Conservation (phyloP, 306 rosid species). For the Acacia crassicarpa region DNA sequence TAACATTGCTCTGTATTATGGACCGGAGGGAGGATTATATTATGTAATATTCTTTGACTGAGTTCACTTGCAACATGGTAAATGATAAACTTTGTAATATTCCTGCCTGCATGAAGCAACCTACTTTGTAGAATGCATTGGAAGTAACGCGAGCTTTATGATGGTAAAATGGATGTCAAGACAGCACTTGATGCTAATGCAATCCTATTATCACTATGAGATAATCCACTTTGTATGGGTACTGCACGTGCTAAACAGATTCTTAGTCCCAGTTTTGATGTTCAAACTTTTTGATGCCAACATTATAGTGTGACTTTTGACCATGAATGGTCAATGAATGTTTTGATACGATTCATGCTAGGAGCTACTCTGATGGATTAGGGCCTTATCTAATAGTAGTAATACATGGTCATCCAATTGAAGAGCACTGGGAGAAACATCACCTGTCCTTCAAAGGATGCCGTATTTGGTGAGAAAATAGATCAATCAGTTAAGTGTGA, state of each 20-base stretch:
- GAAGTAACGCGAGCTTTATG: no score
- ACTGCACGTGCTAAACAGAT: background rate
- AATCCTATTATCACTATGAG: background rate
- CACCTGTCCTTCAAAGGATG: background rate
- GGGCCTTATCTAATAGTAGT: background rate
- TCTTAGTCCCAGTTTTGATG: background rate
- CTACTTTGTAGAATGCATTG: no score
- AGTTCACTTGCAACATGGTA: background rate
- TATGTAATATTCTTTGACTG: background rate
- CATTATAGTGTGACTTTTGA: background rate
- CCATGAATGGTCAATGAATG: background rate
- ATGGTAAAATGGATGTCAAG: background rate
- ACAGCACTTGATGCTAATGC: background rate
- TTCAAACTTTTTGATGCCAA: background rate
- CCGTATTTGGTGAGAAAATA: background rate
- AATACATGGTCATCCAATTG: background rate
- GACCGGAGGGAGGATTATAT: no score
- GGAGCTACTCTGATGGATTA: background rate
- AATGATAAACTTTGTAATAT: background rate
- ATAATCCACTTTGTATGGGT: no score
- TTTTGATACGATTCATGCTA: background rate
- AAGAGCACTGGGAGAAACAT: background rate
- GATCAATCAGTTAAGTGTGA: background rate
- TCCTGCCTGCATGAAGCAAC: no score
- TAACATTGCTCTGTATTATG: no score